Percentiles rank a stretch among this genome's conserved stretches.
Conservation (phyloP, 2,329 filamentous ascomycete species). For the Colletotrichum cereale region DNA sequence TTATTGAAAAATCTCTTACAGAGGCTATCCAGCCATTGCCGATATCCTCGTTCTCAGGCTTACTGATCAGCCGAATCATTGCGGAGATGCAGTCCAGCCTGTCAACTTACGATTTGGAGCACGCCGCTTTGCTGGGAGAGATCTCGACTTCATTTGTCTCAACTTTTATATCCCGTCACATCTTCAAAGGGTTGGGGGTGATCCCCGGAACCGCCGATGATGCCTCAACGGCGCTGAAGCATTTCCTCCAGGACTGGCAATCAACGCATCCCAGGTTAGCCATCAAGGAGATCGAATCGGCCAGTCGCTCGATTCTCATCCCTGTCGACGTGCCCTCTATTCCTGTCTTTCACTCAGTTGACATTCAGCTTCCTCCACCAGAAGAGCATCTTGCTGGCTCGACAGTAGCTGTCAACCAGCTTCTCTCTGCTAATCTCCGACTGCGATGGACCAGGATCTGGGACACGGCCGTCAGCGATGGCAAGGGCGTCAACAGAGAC, state of each 20-base stretch:
- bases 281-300: conserved; percentile 48
- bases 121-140: conserved; percentile 65
- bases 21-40: conserved; percentile 54
- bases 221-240: conserved; percentile 44
- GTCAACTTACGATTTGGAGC: conserved; percentile 67
- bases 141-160: conserved; percentile 63
- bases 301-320: conserved; percentile 77
- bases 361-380: conserved; percentile 60
- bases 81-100: conserved; percentile 59
- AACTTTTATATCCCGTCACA: conserved; percentile 59
- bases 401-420: conserved; percentile 71
- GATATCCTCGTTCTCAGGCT: conserved; percentile 60
- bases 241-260: conserved; percentile 56
- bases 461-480: conserved; percentile 61
- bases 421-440: conserved; percentile 72
- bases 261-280: conserved; percentile 48
- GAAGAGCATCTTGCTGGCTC: conserved; percentile 45
- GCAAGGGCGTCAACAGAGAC: conserved; percentile 44
- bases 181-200: conserved; percentile 64
- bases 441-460: conserved; percentile 73
- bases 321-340: conserved; percentile 90
- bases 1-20: conserved; percentile 59
- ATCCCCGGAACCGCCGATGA: conserved; percentile 52
- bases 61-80: conserved; percentile 60
- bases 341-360: conserved; percentile 84